phyloP scores from a whole-genome alignment of 2,329 filamentous ascomycete genomes.

The Neurospora sp. region DNA sequence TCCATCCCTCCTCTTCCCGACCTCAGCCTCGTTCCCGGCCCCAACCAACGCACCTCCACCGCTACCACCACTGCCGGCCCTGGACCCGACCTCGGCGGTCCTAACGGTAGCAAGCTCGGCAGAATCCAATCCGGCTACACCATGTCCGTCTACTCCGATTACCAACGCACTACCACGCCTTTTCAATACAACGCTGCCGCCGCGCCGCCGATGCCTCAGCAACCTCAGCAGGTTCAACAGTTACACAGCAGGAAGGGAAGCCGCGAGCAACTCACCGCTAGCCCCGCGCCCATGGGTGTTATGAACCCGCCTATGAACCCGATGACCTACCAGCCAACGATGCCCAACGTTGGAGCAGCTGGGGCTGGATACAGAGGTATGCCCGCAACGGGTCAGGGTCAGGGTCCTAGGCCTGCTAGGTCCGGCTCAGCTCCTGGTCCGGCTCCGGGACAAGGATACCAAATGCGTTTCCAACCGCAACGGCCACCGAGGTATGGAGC shows the following conservation, averaged over 20 bases:
- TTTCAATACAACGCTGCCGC: not conserved
- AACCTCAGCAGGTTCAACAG: not conserved
- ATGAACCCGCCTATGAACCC: constrained; percentile 13
- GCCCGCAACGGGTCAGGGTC: constrained; percentile 1
- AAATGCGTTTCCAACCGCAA: not conserved
- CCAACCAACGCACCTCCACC: constrained; percentile 16
- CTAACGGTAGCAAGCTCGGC: not conserved
- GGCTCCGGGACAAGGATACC: not conserved
- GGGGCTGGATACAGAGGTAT: not conserved
- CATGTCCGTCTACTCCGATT: not conserved
- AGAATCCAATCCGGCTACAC: not conserved
- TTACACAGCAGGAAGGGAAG: constrained; percentile 20
- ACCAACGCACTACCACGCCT: not conserved
- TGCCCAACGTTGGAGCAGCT: constrained; percentile 20
- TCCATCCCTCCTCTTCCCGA: constrained; percentile 12
- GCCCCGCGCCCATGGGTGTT: constrained; percentile 29
- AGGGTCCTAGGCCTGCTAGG: not conserved
- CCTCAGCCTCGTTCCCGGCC: constrained; percentile 23
- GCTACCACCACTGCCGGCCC: not conserved
- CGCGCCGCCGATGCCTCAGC: not conserved
- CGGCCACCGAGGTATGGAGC: not conserved
- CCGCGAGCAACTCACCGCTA: constrained; percentile 28
- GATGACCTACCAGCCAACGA: constrained; percentile 21
- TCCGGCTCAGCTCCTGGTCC: not conserved
- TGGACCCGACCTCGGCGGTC: too few relatives aligned